Conservation (phyloP, 768 basidiomycete species). For the Leccinum barrowsii region DNA sequence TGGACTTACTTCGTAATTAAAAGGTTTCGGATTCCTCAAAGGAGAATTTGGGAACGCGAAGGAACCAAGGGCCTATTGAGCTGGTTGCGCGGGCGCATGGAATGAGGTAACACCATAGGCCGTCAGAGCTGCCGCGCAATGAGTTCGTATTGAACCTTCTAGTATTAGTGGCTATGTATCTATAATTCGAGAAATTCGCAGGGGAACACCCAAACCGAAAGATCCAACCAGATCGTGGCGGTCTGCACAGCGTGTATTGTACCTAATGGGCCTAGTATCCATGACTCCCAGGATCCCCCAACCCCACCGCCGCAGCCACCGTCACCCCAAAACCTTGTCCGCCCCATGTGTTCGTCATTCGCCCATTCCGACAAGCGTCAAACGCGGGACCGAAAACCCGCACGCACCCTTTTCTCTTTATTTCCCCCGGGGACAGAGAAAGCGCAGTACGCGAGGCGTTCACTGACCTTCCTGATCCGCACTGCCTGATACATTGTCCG, state of each 20-base stretch:
- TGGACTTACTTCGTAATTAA: not conserved
- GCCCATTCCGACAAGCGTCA: not conserved
- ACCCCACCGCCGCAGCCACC: not conserved
- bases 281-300: not conserved
- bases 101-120: slow-evolving; percentile 32
- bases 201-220: not conserved
- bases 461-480: slow-evolving; percentile 4
- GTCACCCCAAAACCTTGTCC: not conserved
- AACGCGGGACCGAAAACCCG: not conserved
- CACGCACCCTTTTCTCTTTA: too few species aligned
- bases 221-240: not conserved
- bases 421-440: not conserved
- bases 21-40: slow-evolving; percentile 78
- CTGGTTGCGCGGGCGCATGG: slow-evolving; percentile 75
- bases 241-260: not conserved
- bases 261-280: not conserved
- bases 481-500: slow-evolving; percentile 25
- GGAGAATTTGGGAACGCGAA: slow-evolving; percentile 83
- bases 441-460: not conserved
- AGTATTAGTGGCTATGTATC: not conserved
- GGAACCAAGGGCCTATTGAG: slow-evolving; percentile 78
- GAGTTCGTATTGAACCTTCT: not conserved
- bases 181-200: not conserved
- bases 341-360: not conserved
- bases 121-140: not conserved